Evolutionary conservation across 108 stramenopile species (phyloP).

Genomic region (Aurantiochytrium sp.): DNA sequence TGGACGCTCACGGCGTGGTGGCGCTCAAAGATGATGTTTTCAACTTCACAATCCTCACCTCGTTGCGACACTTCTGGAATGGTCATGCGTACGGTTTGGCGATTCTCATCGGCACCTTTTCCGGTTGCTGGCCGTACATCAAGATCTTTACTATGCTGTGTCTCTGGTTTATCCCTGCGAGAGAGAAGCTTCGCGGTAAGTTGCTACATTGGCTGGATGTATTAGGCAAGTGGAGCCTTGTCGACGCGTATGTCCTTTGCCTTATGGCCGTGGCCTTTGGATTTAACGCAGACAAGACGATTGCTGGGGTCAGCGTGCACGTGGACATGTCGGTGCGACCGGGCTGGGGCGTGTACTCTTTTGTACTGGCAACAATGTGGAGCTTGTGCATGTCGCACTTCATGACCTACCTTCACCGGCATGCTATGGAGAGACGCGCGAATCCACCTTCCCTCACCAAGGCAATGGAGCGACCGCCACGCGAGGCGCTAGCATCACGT

Average conservation of each 20-base stretch:
- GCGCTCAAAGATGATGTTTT: constrained; percentile 1
- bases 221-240: constrained; percentile 76
- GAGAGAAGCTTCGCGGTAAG: constrained; percentile 44
- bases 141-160: constrained; percentile 68
- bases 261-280: constrained; percentile 87
- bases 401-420: not conserved
- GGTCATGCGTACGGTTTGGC: constrained; percentile 75
- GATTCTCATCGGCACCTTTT: constrained; percentile 68
- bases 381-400: constrained; percentile 68
- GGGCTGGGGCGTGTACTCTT: constrained; percentile 70
- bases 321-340: constrained; percentile 20
- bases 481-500: not conserved
- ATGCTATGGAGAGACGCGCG: not conserved
- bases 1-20: not conserved
- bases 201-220: constrained; percentile 65
- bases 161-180: constrained; percentile 54
- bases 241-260: constrained; percentile 77
- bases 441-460: not conserved
- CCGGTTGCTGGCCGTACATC: constrained; percentile 82
- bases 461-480: not conserved
- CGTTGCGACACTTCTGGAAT: constrained; percentile 62
- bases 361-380: constrained; percentile 70
- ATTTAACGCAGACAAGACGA: constrained; percentile 56
- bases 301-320: not conserved
- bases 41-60: constrained; percentile 48